Evolutionary conservation across 2,329 filamentous ascomycete species (phyloP), one percentile per base, ranked within the genome.

Genomic region (Arthroderma uncinatum): DNA sequence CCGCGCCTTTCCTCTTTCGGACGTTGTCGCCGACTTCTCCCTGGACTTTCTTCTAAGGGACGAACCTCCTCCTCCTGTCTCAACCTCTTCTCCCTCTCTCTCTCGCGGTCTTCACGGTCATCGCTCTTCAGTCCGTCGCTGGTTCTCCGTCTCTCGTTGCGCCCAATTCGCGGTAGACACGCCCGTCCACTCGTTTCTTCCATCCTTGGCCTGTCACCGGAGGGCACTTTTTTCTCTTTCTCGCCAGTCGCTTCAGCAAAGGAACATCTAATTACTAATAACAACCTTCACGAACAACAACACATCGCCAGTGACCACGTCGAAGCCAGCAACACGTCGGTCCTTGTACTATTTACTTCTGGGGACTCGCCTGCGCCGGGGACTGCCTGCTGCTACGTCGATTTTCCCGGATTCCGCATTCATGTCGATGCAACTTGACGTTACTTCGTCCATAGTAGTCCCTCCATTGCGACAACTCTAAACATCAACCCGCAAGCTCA

Each of bases 171-270:
- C 44, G 21, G 44, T 21, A 28, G 44, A 48, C 44, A 28, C 23
- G 44, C 44, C 44, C 23, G 44, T 48, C 44, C 44, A 48, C 44
- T 48, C 44, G 44, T 48, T 48, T 14, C 16, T 48, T 48, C 44
- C 23, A 21, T 48, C 44, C 2, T 39, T n/a, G 44, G 44, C 23
- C 28, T 48, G 50, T 53, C 33, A 10, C 36, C 12, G 33, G 21
- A 36, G 16, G 50, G 50, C 14, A 12, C 50, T 34, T n/a, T 39
- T 53, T 23, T 30, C n/a, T 53, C 36, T 28, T 53, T 53, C 14
- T 25, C n/a, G 16, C 50, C 21, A 25, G 14, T 52, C n/a, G 48
- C 50, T 10, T 1, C 40, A 6, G 8, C 6, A 12, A 12, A 12
- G 40, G 44, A 48, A 48, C 44, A n/a, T 25, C 21, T 25, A 48